These are phyloP conservation scores for Trichoderma orchidacearum DNA, from an alignment of 495 filamentous ascomycete species.

Conservation along the genomic window DNA sequence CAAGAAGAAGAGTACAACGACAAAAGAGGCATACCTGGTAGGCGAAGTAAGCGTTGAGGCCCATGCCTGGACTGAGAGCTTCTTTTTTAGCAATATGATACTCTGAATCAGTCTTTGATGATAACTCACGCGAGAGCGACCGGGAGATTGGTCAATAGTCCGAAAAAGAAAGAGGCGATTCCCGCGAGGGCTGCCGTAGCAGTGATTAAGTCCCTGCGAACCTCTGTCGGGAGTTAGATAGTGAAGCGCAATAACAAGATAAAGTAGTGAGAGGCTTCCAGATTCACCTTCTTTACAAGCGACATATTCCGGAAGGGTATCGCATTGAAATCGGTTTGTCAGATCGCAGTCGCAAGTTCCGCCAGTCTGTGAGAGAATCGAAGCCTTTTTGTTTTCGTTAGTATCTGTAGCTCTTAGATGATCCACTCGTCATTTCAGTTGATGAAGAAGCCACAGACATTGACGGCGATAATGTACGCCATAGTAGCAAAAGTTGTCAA, in stretches of 20 bases:
- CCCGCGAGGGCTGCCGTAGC: slow-evolving; percentile 62
- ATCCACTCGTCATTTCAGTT: not conserved
- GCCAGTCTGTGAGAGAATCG: slow-evolving; percentile 46
- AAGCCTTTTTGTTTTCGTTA: slow-evolving; percentile 28
- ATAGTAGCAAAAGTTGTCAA: slow-evolving; percentile 77
- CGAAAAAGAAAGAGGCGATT: slow-evolving; percentile 33
- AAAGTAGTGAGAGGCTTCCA: no score
- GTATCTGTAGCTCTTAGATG: not conserved
- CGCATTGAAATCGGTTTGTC: slow-evolving; percentile 34
- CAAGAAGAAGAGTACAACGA: not conserved
- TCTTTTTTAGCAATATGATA: slow-evolving; percentile 8
- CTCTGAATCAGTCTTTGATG: not conserved
- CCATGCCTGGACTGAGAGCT: slow-evolving; percentile 56
- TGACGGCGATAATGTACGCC: slow-evolving; percentile 62
- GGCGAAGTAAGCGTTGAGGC: slow-evolving; percentile 64
- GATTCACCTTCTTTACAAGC: slow-evolving; percentile 32
- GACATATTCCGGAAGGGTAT: slow-evolving; percentile 39
- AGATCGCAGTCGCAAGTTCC: slow-evolving; percentile 55
- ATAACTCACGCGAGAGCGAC: slow-evolving; percentile 45
- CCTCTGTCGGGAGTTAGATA: slow-evolving; percentile 17
- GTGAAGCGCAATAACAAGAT: not conserved
- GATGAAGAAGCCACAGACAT: slow-evolving; percentile 18
- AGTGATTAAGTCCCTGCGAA: slow-evolving; percentile 66
- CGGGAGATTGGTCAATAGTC: slow-evolving; percentile 40
- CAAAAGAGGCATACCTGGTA: slow-evolving; percentile 10